These are phyloP conservation scores for Candida tropicalis DNA, from an alignment of 1,139 yeast species.

Conservation along the genomic window DNA sequence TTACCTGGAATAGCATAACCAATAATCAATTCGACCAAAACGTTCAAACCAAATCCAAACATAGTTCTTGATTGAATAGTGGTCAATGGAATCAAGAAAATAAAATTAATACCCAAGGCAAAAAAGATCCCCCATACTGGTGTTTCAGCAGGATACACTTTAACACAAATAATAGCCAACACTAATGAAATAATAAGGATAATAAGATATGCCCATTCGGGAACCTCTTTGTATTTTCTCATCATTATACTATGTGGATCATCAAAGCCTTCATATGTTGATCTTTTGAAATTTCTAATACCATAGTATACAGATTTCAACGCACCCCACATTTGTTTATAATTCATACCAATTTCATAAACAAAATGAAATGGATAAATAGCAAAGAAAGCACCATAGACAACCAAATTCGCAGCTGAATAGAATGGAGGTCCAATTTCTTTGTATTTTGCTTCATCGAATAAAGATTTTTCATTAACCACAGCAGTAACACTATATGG, in stretches of 20 bases:
- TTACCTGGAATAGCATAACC: constrained; percentile 69
- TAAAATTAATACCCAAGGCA: constrained; percentile 53
- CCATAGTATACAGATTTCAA: constrained; percentile 10
- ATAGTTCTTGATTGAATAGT: constrained; percentile 53
- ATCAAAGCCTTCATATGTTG: constrained; percentile 23
- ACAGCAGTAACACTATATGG: constrained; percentile 43
- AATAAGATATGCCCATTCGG: constrained; percentile 58
- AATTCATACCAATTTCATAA: constrained; percentile 40
- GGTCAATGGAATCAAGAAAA: constrained; percentile 57
- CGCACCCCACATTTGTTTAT: constrained; percentile 21
- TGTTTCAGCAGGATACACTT: constrained; percentile 49
- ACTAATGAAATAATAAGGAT: constrained; percentile 50
- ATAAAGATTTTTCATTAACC: constrained; percentile 37
- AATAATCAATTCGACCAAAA: constrained; percentile 58
- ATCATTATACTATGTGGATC: constrained; percentile 63
- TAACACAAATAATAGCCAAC: constrained; percentile 51
- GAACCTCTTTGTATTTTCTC: constrained; percentile 59
- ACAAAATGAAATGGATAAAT: constrained; percentile 58
- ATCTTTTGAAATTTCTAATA: constrained; percentile 13
- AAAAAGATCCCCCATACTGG: constrained; percentile 64
- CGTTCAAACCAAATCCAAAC: constrained; percentile 52
- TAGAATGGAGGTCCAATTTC: constrained; percentile 50
- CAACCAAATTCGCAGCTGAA: constrained; percentile 42
- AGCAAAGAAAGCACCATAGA: constrained; percentile 60
- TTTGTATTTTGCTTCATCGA: constrained; percentile 43